Evolutionary conservation across 2,329 filamentous ascomycete genomes (phyloP).

Genomic region (Penicillium sp.): DNA sequence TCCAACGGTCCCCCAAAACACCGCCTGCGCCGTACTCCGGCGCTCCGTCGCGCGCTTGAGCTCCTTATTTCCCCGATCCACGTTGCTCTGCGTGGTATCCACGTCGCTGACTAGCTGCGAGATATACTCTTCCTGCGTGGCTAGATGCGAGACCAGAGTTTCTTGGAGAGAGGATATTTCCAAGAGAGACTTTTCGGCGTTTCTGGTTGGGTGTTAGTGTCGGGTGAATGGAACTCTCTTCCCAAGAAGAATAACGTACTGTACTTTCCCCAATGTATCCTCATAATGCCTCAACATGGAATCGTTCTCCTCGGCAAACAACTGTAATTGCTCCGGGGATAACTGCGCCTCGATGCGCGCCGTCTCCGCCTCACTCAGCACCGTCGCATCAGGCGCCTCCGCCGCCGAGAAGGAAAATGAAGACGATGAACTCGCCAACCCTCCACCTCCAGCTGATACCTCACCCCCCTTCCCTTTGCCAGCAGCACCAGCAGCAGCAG

Average conservation of each 20-base stretch:
- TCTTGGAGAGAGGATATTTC: constrained; percentile 94
- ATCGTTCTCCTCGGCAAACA: constrained; percentile 92
- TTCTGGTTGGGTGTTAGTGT: constrained; percentile 53
- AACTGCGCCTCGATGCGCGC: constrained; percentile 59
- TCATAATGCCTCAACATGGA: constrained; percentile 93
- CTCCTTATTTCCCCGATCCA: constrained; percentile 87
- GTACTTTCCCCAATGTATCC: constrained; percentile 90
- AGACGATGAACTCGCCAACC: not conserved
- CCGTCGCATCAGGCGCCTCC: constrained; percentile 29
- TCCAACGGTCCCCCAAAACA: constrained; percentile 77
- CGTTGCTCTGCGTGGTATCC: constrained; percentile 77
- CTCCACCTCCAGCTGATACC: not conserved
- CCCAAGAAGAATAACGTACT: constrained; percentile 57
- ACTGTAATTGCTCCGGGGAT: constrained; percentile 81
- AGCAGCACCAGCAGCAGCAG: constrained; percentile 25
- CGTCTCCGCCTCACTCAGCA: constrained; percentile 35
- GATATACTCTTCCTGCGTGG: constrained; percentile 84
- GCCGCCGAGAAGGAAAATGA: not conserved
- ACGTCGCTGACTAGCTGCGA: constrained; percentile 86
- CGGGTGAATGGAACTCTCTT: not conserved
- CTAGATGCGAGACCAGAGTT: constrained; percentile 81
- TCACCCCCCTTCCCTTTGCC: constrained; percentile 14
- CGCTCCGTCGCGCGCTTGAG: constrained; percentile 78
- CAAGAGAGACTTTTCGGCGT: constrained; percentile 83
- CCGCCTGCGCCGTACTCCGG: constrained; percentile 71